phyloP scores from a whole-genome alignment of 495 filamentous ascomycete species.

The Aspergillus leporis region DNA sequence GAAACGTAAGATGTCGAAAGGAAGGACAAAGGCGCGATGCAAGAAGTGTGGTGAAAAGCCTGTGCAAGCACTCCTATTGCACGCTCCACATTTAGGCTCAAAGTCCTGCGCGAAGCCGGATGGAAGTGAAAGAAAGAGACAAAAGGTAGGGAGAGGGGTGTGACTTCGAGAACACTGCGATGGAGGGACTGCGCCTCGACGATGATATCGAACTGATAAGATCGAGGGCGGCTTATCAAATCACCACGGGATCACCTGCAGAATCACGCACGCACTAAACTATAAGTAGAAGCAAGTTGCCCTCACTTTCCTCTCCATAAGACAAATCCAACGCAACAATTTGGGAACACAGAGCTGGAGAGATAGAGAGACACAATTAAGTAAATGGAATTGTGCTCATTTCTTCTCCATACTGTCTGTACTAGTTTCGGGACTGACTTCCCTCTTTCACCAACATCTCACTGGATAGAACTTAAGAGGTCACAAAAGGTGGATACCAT shows the following conservation, averaged over 20 bases:
- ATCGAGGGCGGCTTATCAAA: neutral
- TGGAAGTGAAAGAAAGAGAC: constrained; percentile 13
- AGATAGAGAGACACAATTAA: no score
- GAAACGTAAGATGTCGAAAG: constrained; percentile 2
- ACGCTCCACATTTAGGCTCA: neutral
- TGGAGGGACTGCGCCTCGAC: neutral
- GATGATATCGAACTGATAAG: neutral
- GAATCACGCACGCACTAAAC: neutral
- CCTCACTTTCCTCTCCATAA: neutral
- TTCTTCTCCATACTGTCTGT: no score
- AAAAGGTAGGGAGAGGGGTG: constrained; percentile 11
- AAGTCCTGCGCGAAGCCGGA: neutral
- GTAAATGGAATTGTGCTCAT: no score
- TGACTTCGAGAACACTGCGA: neutral
- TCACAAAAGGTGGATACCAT: no score
- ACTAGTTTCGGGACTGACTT: no score
- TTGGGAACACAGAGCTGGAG: no score
- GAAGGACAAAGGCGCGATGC: neutral
- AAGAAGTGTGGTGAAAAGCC: neutral
- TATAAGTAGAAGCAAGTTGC: neutral
- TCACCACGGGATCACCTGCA: neutral
- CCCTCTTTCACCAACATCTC: no score
- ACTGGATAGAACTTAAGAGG: no score
- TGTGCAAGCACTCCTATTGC: constrained; percentile 3
- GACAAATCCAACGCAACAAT: neutral